Evolutionary conservation across 345 rosid genomes (phyloP).

Genomic region (Turritis glabra): DNA sequence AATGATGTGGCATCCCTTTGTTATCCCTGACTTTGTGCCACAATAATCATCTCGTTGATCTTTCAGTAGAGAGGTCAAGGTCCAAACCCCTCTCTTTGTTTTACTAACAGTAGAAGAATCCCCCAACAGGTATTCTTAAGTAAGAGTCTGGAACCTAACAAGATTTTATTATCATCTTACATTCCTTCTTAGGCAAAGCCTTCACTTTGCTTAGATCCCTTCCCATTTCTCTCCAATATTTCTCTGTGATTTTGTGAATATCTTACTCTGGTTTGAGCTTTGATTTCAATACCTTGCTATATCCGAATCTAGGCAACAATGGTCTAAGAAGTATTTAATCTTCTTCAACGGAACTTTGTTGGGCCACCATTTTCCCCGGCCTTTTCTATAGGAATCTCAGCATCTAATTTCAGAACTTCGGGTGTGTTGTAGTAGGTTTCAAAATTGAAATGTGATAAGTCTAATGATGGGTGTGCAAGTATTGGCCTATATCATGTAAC

Average conservation of each 20-base stretch:
- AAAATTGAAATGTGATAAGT: constrained; percentile 24
- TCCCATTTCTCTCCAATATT: neutral
- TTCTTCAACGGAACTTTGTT: constrained; percentile 10
- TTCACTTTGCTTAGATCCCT: constrained; percentile 26
- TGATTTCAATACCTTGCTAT: constrained; percentile 4
- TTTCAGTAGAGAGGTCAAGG: constrained; percentile 22
- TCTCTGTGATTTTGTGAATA: constrained; percentile 5
- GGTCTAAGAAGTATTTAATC: constrained; percentile 15
- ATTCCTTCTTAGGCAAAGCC: neutral
- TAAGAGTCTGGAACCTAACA: constrained; percentile 17
- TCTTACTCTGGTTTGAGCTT: constrained; percentile 15
- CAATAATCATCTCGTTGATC: constrained; percentile 21
- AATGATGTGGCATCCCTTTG: constrained; percentile 20
- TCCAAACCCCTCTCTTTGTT: constrained; percentile 1
- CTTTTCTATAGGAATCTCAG: constrained; percentile 1
- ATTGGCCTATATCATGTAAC: constrained; percentile 10
- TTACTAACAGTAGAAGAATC: constrained; percentile 18
- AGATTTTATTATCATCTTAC: constrained; percentile 4
- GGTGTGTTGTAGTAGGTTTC: constrained; percentile 17
- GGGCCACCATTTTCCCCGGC: constrained; percentile 1
- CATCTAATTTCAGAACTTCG: constrained; percentile 19
- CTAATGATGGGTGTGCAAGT: constrained; percentile 21
- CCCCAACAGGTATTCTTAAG: neutral
- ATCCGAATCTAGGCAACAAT: constrained; percentile 12
- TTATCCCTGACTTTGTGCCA: constrained; percentile 9